phyloP scores from a whole-genome alignment of 176 grass and related monocot species.

The Ananas comosus region DNA sequence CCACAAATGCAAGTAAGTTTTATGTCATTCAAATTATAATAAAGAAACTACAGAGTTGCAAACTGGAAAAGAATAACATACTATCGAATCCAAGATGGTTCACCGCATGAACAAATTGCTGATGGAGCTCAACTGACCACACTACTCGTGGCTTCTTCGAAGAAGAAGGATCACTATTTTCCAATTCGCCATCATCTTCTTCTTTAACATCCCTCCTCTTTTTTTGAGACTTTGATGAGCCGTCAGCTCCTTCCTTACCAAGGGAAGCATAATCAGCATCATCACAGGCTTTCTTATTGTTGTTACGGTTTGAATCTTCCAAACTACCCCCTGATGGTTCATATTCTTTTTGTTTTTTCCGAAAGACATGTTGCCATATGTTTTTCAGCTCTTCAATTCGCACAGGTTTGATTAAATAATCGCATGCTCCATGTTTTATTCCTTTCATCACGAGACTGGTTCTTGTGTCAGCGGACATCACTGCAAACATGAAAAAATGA shows the following conservation, averaged over 20 bases:
- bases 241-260: conserved; percentile 69
- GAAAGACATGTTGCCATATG: conserved; percentile 97
- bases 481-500: conserved; percentile 39
- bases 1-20: too few relatives aligned
- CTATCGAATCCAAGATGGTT: conserved; percentile 97
- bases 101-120: conserved; percentile 98
- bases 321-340: conserved; percentile 76
- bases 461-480: conserved; percentile 97
- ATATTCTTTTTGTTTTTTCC: conserved; percentile 75
- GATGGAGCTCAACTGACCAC: conserved; percentile 97
- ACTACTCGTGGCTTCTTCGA: conserved; percentile 98
- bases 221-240: conserved; percentile 68
- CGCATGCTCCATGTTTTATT: conserved; percentile 95
- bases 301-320: conserved; percentile 61
- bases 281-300: conserved; percentile 32
- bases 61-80: conserved; percentile 22
- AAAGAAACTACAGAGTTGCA: conserved; percentile 9
- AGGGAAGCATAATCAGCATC: conserved; percentile 74
- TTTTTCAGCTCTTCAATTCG: conserved; percentile 97
- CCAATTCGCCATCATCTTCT: conserved; percentile 77
- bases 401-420: conserved; percentile 92
- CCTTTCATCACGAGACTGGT: conserved; percentile 96
- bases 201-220: conserved; percentile 87
- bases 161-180: conserved; percentile 64
- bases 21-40: not conserved